A percentile compares a stretch with the other conserved stretches of the same genome.
Conservation (phyloP, 2,329 filamentous ascomycete species). For the Trichoderma sp. region DNA sequence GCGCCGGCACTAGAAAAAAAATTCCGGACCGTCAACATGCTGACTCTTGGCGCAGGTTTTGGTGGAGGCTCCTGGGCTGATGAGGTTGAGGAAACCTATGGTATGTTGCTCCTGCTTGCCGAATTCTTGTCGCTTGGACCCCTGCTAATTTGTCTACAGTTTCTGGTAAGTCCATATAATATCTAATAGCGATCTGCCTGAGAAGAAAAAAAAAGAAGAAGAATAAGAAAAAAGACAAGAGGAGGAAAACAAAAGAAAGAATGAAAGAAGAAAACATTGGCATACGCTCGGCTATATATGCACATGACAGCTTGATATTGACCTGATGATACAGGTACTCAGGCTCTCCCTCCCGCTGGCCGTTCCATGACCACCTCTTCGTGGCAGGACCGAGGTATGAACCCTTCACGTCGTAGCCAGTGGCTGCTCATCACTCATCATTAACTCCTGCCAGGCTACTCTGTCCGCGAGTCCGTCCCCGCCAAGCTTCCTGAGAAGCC, state of each 20-base stretch:
- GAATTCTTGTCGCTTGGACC: not conserved
- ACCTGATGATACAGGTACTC: conserved; percentile 46
- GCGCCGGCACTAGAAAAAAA: conserved; percentile 31
- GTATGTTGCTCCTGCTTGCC: conserved; percentile 48
- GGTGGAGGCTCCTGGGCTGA: conserved; percentile 89
- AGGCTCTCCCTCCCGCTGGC: conserved; percentile 49
- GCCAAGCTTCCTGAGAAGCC: conserved; percentile 77
- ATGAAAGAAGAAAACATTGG: not conserved
- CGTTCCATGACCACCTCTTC: conserved; percentile 35
- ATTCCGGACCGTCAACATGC: conserved; percentile 23
- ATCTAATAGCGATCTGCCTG: not conserved
- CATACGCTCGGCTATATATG: not conserved
- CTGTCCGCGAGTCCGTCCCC: conserved; percentile 70
- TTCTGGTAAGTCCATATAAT: conserved; percentile 33
- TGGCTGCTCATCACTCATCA: not conserved
- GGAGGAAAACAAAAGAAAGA: not conserved
- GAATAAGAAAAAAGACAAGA: not conserved
- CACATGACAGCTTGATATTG: conserved; percentile 18
- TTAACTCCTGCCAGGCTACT: conserved; percentile 48
- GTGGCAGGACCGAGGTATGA: conserved; percentile 45
- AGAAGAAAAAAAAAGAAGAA: not conserved
- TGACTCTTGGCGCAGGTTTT: conserved; percentile 39
- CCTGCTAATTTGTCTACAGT: conserved; percentile 34
- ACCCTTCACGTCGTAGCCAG: not conserved
- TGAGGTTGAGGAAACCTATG: conserved; percentile 88